Conservation (phyloP, 352 stramenopile species). For the Thraustochytrium striatum region DNA sequence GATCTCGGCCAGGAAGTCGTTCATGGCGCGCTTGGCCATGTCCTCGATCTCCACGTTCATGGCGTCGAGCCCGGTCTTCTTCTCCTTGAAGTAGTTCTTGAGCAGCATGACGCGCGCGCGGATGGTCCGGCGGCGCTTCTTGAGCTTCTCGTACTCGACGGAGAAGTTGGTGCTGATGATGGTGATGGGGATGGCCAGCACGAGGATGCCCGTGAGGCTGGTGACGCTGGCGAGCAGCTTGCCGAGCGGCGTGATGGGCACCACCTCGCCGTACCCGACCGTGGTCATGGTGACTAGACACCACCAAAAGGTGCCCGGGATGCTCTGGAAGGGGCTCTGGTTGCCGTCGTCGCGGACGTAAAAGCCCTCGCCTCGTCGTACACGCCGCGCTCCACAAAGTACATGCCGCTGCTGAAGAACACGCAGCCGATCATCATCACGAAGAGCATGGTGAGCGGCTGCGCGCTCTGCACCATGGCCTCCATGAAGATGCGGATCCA, state of each 20-base stretch:
- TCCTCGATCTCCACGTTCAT: conserved; percentile 42
- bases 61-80: not conserved
- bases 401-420: conserved; percentile 74
- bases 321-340: conserved; percentile 70
- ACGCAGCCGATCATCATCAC: conserved; percentile 74
- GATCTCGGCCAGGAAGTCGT: conserved; percentile 21
- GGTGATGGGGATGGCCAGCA: conserved; percentile 73
- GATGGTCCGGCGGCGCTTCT: conserved; percentile 5
- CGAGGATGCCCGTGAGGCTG: conserved; percentile 73
- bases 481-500: conserved; percentile 70
- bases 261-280: conserved; percentile 76
- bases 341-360: conserved; percentile 19
- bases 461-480: conserved; percentile 9
- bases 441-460: conserved; percentile 76
- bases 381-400: conserved; percentile 63
- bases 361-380: not conserved
- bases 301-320: conserved; percentile 75
- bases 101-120: conserved; percentile 12
- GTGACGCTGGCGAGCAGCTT: conserved; percentile 68
- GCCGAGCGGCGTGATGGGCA: conserved; percentile 67
- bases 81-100: conserved; percentile 41
- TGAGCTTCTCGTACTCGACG: conserved; percentile 47
- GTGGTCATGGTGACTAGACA: conserved; percentile 81
- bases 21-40: conserved; percentile 25
- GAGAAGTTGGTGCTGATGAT: conserved; percentile 61